Evolutionary conservation across 2,329 filamentous ascomycete species (phyloP).

Genomic region (Aurifilum marmelostoma): DNA sequence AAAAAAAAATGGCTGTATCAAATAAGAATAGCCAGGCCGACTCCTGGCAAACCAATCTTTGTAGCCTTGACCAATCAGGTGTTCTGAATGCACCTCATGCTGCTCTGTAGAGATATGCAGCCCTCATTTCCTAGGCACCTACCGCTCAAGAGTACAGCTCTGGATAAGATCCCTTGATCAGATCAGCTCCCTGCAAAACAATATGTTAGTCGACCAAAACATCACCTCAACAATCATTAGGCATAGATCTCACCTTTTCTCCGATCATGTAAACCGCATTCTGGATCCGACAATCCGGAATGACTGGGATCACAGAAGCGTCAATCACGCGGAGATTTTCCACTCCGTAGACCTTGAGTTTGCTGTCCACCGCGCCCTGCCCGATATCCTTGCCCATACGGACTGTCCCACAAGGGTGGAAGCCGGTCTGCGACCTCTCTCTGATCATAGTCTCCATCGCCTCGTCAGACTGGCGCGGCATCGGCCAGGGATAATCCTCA

Average conservation of each 20-base stretch:
- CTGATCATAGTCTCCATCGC: conserved; percentile 60
- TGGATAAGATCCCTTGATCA: conserved; percentile 48
- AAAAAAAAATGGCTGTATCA: too few species aligned
- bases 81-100: too few species aligned
- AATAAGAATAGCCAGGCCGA: too few species aligned
- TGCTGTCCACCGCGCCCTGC: conserved; percentile 56
- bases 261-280: conserved; percentile 64
- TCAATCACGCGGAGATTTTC: conserved; percentile 58
- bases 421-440: conserved; percentile 62
- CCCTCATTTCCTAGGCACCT: background rate
- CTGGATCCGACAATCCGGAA: conserved; percentile 60
- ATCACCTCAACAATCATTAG: background rate
- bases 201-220: too few species aligned
- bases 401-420: conserved; percentile 60
- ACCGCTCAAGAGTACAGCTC: conserved; percentile 34
- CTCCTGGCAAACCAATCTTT: too few species aligned
- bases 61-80: too few species aligned
- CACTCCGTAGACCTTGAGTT: conserved; percentile 57
- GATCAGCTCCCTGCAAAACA: conserved; percentile 42
- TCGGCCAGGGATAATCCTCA: conserved; percentile 61
- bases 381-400: conserved; percentile 55
- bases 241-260: background rate
- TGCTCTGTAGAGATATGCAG: too few species aligned
- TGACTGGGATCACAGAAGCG: conserved; percentile 59
- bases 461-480: conserved; percentile 59